Evolutionary conservation across 169 alveolate genomes (phyloP), one percentile per base, ranked within the genome.

Genomic region (Cryptosporidium felis): DNA sequence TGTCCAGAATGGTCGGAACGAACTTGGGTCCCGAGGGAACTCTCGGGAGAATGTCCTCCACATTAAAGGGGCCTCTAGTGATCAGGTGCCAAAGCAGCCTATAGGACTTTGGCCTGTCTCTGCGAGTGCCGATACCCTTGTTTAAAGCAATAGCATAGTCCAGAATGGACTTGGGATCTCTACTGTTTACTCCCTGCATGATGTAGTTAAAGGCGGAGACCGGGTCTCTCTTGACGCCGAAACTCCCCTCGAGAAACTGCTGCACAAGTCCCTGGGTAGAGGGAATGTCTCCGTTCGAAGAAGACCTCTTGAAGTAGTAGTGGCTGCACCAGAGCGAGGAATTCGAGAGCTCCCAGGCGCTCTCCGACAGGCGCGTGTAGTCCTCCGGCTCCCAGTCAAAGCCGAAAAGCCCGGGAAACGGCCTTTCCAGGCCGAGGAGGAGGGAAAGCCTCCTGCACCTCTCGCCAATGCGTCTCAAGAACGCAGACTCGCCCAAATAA

Each of bases 301-400:
- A 74, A 1, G 85, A 30, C 36, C 85, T 49, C 42, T n/a, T 36
- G 16, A 67, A 32, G n/a, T 74, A 74, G 26, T 74, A 74, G 28
- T 74, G 67, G 41, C 85, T 56, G 40, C 85, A 74, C 85, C 85
- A 74, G 9, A 74, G 32, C 9, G 74, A 74, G 51, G 67, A 53
- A 36, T 74, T 74, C 49, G n/a, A n/a, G n/a, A n/a, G n/a, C n/a
- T n/a, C n/a, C n/a, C n/a, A n/a, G n/a, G n/a, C n/a, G n/a, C n/a
- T n/a, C n/a, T n/a, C n/a, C n/a, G n/a, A n/a, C n/a, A n/a, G n/a
- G n/a, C n/a, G n/a, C n/a, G n/a, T n/a, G n/a, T n/a, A n/a, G n/a
- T n/a, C n/a, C n/a, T n/a, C n/a, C n/a, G n/a, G n/a, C n/a, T n/a
- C n/a, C n/a, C n/a, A n/a, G n/a, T n/a, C n/a, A n/a, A n/a, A n/a